Percentiles rank a stretch among this genome's conserved stretches.
Conservation (phyloP, 768 basidiomycete genomes). For the Auriscalpium vulgare region DNA sequence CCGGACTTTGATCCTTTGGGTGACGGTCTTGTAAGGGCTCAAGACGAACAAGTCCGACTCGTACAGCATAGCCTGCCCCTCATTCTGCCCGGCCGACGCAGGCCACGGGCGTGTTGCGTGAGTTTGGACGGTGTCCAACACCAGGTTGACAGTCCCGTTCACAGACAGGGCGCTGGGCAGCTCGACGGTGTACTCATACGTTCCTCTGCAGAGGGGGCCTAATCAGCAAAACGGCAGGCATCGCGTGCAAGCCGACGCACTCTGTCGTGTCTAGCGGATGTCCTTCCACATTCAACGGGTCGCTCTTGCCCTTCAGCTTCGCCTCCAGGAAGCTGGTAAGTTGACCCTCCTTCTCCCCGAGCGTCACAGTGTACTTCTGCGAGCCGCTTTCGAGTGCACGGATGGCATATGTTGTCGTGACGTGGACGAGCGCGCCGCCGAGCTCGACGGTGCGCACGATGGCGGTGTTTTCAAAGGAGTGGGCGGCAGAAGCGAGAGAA, state of each 20-base stretch:
- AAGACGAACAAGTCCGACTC: slow-evolving; percentile 69
- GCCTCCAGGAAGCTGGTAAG: slow-evolving; percentile 75
- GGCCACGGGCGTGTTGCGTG: slow-evolving; percentile 78
- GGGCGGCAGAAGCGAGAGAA: slow-evolving; percentile 31
- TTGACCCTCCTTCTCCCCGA: slow-evolving; percentile 52
- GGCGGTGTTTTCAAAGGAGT: slow-evolving; percentile 80
- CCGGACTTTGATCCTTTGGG: slow-evolving; percentile 86
- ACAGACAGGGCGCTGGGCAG: slow-evolving; percentile 52
- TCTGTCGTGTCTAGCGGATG: slow-evolving; percentile 38
- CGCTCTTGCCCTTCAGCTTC: slow-evolving; percentile 64
- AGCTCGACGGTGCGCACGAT: slow-evolving; percentile 87
- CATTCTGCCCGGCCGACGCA: slow-evolving; percentile 58
- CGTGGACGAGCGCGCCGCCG: slow-evolving; percentile 79
- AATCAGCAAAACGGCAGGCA: background rate
- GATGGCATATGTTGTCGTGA: slow-evolving; percentile 84
- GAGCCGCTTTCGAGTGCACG: slow-evolving; percentile 58
- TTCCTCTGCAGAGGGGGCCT: slow-evolving; percentile 20
- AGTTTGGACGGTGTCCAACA: slow-evolving; percentile 71
- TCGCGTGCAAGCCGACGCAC: slow-evolving; percentile 32
- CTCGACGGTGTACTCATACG: slow-evolving; percentile 51
- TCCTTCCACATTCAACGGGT: slow-evolving; percentile 43
- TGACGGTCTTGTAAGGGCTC: slow-evolving; percentile 73
- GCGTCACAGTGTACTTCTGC: slow-evolving; percentile 58
- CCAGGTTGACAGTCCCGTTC: slow-evolving; percentile 63
- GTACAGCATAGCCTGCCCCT: slow-evolving; percentile 76